phyloP scores from a whole-genome alignment of 2,329 filamentous ascomycete genomes.

The Zymoseptoria pseudotritici region DNA sequence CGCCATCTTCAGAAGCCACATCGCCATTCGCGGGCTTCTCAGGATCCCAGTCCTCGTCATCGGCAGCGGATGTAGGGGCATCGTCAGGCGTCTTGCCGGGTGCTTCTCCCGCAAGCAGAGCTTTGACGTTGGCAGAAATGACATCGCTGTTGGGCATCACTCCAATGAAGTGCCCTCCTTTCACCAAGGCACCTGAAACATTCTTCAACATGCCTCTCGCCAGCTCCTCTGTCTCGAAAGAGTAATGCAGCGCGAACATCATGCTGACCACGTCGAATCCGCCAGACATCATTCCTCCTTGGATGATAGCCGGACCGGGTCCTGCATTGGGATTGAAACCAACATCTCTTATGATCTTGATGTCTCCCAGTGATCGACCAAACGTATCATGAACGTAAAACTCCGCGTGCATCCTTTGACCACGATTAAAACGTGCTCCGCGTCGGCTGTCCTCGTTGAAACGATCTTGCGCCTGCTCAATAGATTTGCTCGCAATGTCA shows the following conservation, averaged over 20 bases:
- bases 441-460: conserved; percentile 48
- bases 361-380: conserved; percentile 70
- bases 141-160: conserved; percentile 96
- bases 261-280: conserved; percentile 91
- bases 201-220: conserved; percentile 89
- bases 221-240: conserved; percentile 87
- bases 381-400: conserved; percentile 93
- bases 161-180: conserved; percentile 88
- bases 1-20: conserved; percentile 23
- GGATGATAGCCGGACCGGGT: conserved; percentile 50
- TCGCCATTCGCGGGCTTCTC: conserved; percentile 33
- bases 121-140: conserved; percentile 68
- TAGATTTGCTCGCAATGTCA: conserved; percentile 86
- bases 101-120: conserved; percentile 57
- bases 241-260: conserved; percentile 99
- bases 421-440: conserved; percentile 29
- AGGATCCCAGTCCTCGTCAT: conserved; percentile 30
- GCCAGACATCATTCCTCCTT: conserved; percentile 64
- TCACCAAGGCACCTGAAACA: conserved; percentile 81
- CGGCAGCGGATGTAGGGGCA: conserved; percentile 20
- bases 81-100: conserved; percentile 31
- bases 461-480: conserved; percentile 80
- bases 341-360: conserved; percentile 75
- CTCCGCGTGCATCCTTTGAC: conserved; percentile 59
- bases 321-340: conserved; percentile 71